Base-by-base conservation (phyloP, 306 rosid genomes). In the Lithocarpus polystachyus region DNA sequence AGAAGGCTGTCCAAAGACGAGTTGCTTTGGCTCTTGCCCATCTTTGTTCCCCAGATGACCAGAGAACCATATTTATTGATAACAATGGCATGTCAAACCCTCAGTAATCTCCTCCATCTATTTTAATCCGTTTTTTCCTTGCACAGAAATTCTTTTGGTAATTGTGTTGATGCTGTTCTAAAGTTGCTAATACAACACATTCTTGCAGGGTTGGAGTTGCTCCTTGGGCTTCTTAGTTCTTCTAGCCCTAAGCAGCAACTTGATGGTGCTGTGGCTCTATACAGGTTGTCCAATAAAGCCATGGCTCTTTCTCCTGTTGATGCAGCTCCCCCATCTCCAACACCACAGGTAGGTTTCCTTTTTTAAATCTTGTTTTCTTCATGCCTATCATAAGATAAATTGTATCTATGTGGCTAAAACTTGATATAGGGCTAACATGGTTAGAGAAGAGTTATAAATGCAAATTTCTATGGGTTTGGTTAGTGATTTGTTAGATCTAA, bases 251-350 rank as follows among this genome's bases (percentile, higher is more conserved):
- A 90, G 88, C 94, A 85, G 87, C 97, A 95, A 84, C 94, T 90
- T 82, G 99, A 95, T 82, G 98, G 97, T 77, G 99, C 99, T 15
- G 88, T 86, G 82, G 98, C 98, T 61, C 80, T 95, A 68, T 90
- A 84, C 87, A 95, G 93, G 86, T 83, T 95, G 87, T 97, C 98
- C 72, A 86, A 89, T 84, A 95, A 95, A 88, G 94, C 96, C 68
- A 79, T 35, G 54, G 75, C 89, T 62, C 88, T 93, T 76, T 93
- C 98, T 87, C 93, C 96, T 54, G 87, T 91, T 18, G 99, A 93
- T 83, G 98, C 97, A 67, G 93, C 98, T 53, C 99, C 99, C 62
- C 99, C 91, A 45, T 93, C 99, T 61, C 98, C 99, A 68, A 95
- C 99, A 43, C 99, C 93, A 45, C 98, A 95, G 99, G 99, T 87